Evolutionary conservation across 192 early-diverging fungal genomes (phyloP).

Genomic region (Geranomyces michiganensis): DNA sequence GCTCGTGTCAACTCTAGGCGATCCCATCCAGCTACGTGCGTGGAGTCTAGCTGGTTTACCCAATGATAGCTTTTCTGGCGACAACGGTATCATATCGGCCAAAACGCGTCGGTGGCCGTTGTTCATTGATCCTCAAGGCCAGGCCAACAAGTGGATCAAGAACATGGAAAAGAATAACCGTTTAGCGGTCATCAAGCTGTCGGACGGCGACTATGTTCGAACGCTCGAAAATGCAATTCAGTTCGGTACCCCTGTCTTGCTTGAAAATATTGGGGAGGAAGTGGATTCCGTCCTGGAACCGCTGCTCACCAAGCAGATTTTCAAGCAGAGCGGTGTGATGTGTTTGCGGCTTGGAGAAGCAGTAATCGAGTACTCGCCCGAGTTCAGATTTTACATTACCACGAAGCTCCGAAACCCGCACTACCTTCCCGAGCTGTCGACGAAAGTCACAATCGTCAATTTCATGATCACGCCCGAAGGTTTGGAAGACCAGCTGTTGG

Average conservation of each 20-base stretch:
- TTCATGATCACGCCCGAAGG: constrained; percentile 70
- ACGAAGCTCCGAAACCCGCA: constrained; percentile 66
- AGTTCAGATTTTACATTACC: constrained; percentile 66
- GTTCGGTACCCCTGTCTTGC: constrained; percentile 63
- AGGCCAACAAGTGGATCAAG: constrained; percentile 70
- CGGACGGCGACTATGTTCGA: constrained; percentile 61
- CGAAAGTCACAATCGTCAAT: constrained; percentile 66
- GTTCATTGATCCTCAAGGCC: constrained; percentile 66
- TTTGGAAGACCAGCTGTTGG: constrained; percentile 62
- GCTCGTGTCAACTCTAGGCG: constrained; percentile 54
- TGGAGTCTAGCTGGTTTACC: constrained; percentile 65
- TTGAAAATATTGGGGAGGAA: constrained; percentile 67
- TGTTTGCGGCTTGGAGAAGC: constrained; percentile 61
- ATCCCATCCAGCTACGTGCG: constrained; percentile 60
- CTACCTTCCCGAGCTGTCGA: constrained; percentile 65
- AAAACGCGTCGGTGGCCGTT: constrained; percentile 63
- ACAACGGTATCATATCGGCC: constrained; percentile 63
- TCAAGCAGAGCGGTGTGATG: constrained; percentile 67
- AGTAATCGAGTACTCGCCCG: constrained; percentile 63
- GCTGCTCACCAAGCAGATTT: constrained; percentile 64
- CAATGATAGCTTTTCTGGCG: constrained; percentile 61
- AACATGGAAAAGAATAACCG: constrained; percentile 64
- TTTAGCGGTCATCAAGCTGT: constrained; percentile 61
- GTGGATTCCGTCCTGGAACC: constrained; percentile 66
- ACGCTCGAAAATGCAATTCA: constrained; percentile 64